Conservation (phyloP, 257 asterid genomes). For the Gentiana macrophylla region DNA sequence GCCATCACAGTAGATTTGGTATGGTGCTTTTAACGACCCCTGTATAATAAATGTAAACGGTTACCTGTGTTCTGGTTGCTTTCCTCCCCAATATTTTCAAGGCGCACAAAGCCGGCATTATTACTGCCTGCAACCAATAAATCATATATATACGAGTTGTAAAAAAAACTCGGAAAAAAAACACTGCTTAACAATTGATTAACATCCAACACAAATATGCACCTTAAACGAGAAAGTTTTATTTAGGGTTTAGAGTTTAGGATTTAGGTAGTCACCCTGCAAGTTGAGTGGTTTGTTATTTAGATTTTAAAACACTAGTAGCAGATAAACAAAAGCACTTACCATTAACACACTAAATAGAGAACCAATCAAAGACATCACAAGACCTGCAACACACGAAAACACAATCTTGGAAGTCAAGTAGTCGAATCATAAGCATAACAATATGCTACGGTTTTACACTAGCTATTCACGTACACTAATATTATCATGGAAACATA, state of each 20-base stretch:
- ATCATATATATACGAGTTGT: background rate
- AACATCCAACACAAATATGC: background rate
- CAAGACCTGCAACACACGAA: conserved; percentile 42
- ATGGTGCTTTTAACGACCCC: background rate
- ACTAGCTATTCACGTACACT: background rate
- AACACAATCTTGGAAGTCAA: background rate
- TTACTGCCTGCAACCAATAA: conserved; percentile 38
- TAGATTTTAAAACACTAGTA: background rate
- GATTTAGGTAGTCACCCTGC: background rate
- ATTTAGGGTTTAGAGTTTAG: background rate
- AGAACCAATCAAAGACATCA: conserved; percentile 86
- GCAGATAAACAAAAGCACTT: conserved; percentile 11
- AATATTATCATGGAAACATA: background rate
- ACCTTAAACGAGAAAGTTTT: too few species aligned
- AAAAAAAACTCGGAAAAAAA: background rate
- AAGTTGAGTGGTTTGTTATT: background rate
- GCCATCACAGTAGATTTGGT: background rate
- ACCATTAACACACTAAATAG: conserved; percentile 75
- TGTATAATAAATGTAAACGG: background rate
- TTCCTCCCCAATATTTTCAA: conserved; percentile 50
- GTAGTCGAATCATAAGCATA: background rate
- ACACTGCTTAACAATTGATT: background rate
- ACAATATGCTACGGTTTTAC: background rate
- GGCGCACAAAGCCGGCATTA: conserved; percentile 64
- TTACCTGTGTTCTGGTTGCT: conserved; percentile 60